Conservation (phyloP, 23 red algal species). For the Agarophyton chilense region DNA sequence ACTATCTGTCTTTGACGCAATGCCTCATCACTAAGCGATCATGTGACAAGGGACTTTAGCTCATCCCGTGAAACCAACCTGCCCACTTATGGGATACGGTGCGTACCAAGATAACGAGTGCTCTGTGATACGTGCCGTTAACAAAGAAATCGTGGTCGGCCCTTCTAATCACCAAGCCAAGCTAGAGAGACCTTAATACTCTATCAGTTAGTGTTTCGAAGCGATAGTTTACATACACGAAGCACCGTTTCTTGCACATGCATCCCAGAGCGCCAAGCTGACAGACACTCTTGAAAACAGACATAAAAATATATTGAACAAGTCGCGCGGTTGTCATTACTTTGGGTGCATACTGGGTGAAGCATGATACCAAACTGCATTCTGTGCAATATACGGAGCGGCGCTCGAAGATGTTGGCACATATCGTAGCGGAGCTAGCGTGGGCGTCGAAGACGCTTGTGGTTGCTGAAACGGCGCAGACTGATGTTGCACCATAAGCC, state of each 20-base stretch:
- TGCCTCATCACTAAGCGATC: too few relatives aligned
- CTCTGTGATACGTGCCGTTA: too few relatives aligned
- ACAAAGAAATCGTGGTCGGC: too few relatives aligned
- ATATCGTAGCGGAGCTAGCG: constrained; percentile 12
- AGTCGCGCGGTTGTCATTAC: neutral
- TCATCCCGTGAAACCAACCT: too few relatives aligned
- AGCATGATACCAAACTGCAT: constrained; percentile 14
- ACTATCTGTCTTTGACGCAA: too few relatives aligned
- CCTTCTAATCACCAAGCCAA: neutral
- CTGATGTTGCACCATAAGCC: constrained; percentile 7
- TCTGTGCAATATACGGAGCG: constrained; percentile 2
- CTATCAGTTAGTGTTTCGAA: constrained; percentile 2
- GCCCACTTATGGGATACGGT: too few relatives aligned
- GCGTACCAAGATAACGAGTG: too few relatives aligned
- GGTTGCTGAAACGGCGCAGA: constrained; percentile 30
- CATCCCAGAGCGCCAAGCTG: neutral
- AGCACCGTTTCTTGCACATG: neutral
- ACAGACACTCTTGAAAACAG: neutral
- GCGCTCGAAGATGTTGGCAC: constrained; percentile 2
- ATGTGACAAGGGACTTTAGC: too few relatives aligned
- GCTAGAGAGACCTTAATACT: neutral
- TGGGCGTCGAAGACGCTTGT: constrained; percentile 7
- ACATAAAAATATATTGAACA: neutral
- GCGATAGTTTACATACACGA: neutral
- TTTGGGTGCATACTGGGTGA: constrained; percentile 10